Percentiles rank a stretch among this genome's conserved stretches.
Conservation (phyloP, 2,329 filamentous ascomycete genomes). For the Thermothelomyces thermophilus region DNA sequence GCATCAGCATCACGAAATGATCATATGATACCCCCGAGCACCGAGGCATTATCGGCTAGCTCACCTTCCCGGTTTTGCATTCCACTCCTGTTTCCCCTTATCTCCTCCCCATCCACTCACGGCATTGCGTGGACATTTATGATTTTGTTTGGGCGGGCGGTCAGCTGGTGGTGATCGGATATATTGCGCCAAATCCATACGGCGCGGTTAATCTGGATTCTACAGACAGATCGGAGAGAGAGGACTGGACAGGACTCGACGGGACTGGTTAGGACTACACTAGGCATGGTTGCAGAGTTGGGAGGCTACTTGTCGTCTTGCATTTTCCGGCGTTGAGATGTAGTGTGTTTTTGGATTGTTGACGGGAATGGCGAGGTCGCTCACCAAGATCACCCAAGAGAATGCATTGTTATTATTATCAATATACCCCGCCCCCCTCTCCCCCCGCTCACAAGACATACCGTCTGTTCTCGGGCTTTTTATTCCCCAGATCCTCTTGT, state of each 20-base stretch:
- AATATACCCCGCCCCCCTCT: no score
- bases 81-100: conserved; percentile 11
- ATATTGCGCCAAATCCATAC: not conserved
- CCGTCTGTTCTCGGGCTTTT: no score
- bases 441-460: no score
- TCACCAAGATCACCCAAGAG: no score
- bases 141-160: not conserved
- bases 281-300: no score
- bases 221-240: not conserved
- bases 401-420: no score
- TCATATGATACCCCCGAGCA: conserved; percentile 15
- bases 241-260: not conserved
- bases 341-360: not conserved
- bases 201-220: conserved; percentile 3
- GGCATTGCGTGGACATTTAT: not conserved
- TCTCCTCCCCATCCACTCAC: not conserved
- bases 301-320: conserved; percentile 3
- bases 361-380: not conserved
- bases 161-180: conserved; percentile 9
- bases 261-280: not conserved
- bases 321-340: conserved; percentile 1
- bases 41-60: conserved; percentile 1
- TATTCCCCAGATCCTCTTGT: no score
- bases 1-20: conserved; percentile 8
- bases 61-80: conserved; percentile 5